A percentile compares a stretch with the other conserved stretches of the same genome.
Evolutionary conservation across 2,329 filamentous ascomycete species (phyloP).

Genomic region (Alternaria metachromatica): DNA sequence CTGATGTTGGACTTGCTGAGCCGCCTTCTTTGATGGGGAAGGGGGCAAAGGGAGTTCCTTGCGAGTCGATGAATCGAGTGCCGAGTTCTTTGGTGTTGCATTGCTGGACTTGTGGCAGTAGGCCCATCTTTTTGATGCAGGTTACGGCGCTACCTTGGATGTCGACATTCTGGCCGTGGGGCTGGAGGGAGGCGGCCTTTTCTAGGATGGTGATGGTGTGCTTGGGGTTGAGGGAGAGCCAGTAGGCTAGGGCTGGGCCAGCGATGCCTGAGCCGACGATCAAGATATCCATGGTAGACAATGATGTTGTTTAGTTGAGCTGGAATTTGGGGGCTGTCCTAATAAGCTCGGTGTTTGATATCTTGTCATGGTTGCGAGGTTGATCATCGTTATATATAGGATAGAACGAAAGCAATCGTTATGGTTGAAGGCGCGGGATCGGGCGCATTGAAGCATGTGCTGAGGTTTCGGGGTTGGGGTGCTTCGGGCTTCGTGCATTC

Average conservation of each 20-base stretch:
- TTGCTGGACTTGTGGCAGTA: neutral
- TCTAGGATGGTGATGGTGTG: neutral
- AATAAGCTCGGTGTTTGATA: neutral
- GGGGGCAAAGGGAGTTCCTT: constrained; percentile 35
- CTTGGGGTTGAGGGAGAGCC: neutral
- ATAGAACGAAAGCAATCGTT: neutral
- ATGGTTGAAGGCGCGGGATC: neutral
- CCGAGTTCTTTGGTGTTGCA: neutral
- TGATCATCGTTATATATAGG: neutral
- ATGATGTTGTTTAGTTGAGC: neutral
- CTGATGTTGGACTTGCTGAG: neutral
- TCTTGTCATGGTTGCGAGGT: neutral
- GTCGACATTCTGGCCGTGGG: neutral
- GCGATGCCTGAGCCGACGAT: neutral
- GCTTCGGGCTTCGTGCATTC: neutral
- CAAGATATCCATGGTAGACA: neutral
- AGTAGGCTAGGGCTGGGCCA: neutral
- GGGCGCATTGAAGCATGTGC: neutral
- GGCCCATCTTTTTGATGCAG: neutral
- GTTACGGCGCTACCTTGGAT: neutral
- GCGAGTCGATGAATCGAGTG: neutral
- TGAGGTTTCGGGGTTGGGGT: neutral
- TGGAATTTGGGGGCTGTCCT: neutral
- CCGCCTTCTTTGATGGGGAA: neutral
- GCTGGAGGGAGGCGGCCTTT: neutral